Base-by-base conservation (phyloP, 176 grass and related monocot species). In the Typha latifolia region DNA sequence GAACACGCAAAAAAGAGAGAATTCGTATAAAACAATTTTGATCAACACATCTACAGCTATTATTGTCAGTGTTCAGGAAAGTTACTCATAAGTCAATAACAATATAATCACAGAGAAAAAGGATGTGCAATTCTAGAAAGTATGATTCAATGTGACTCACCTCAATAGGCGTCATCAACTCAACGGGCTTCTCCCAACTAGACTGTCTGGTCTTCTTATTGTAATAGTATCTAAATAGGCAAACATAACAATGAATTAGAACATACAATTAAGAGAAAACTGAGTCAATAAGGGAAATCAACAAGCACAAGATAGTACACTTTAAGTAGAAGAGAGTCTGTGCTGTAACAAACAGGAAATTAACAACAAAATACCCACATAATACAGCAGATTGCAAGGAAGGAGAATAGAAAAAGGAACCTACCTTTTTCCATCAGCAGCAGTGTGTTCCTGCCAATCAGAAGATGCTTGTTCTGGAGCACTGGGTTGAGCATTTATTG, bases 181-280 rank as follows among this genome's bases (percentile, higher is more conserved):
- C 92, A 71, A 76, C 62, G 24, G 92, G 92, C 81, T 96, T 96
- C 74, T 96, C 91, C 91, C 91, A 96, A 73, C 88, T 87, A 74
- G 87, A 91, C 69, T 91, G 87, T 61, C 77, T 90, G 57, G 94
- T 99, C 86, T 89, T 93, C 86, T 93, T 99, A 93, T 99, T 99
- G 49, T 86, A 93, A 64, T 99, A 99, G 61, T 99, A 99, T 69
- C 94, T 99, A 69, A 27, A 62, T 56, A 72, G 67, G 68, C 19
- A 68, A 71, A 57, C 2, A 61, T 23, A 15, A 75, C 32, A 49
- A 37, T 19, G 3, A n/a, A 64, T 9, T 21, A 64, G 62, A 52
- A 64, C 37, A 43, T 6, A 1, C 9, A 10, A 43, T 43, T 9
- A 10, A 9, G 37, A 8, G 37, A 43, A 70, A 48, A 14, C 19